Evolutionary conservation across 1,139 yeast species (phyloP), one percentile per base, ranked within the genome.

Genomic region (Candida neerlandica): DNA sequence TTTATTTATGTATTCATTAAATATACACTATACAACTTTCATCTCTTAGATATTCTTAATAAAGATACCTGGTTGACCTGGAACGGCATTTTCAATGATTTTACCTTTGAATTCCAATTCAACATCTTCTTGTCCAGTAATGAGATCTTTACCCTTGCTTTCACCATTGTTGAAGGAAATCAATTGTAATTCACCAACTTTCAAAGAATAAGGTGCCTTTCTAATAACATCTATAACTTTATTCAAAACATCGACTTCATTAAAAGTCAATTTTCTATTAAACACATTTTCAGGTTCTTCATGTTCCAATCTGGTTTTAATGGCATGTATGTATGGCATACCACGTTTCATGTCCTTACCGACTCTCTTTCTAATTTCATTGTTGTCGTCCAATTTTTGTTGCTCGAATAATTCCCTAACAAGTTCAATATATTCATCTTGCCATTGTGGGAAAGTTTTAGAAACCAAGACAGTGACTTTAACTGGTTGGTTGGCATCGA

Each of bases 401-500:
- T 67, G 68, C 57, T 86, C 94, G 64, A 87, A 89, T 58, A 91
- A 78, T 58, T 87, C 86, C 60, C 91, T 83, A 34, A 90, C 95
- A 52, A 94, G 71, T 57, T 89, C 94, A 62, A 94, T 85, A 71
- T 90, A 94, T 59, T 80, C 78, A 53, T 85, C 89, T 73, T 94
- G 99, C 99, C 99, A 94, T 60, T 87, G 94, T 43, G 99, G 99
- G 91, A 88, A 94, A 16, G 89, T 79, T 43, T 82, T 75, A 18
- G 96, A 84, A 47, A 94, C 80, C 63, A 81, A 89, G 55, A 94
- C 68, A 15, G 87, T 80, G 63, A 94, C 75, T 63, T 77, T 81
- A 45, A 88, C 85, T 29, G 97, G 95, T 65, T 82, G 80, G 58
- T 82, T 68, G 35, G 81, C 77, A 64, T 92, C 96, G 54, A 86